These are phyloP conservation scores for Echeveria elegans DNA, from an alignment of 164 flowering plant species.

Conservation along the genomic window DNA sequence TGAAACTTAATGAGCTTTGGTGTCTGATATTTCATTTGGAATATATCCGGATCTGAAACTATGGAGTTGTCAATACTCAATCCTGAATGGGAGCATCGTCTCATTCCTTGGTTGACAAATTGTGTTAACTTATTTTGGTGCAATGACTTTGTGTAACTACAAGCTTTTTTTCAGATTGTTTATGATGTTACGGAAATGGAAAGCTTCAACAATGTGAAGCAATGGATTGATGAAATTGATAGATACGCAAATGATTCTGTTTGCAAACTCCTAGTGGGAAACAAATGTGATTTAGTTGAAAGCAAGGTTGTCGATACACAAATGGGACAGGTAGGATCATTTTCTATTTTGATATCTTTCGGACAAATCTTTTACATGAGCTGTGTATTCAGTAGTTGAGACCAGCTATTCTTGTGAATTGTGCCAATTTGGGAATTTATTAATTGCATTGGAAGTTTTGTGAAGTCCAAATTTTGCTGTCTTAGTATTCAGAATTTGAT, in stretches of 20 bases:
- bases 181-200: constrained; percentile 10
- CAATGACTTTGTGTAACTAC: neutral
- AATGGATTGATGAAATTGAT: constrained; percentile 10
- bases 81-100: neutral
- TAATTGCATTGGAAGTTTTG: neutral
- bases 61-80: neutral
- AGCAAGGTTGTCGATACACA: constrained; percentile 8
- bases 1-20: neutral
- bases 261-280: constrained; percentile 7
- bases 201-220: constrained; percentile 9
- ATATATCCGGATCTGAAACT: neutral
- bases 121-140: neutral
- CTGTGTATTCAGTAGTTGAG: neutral
- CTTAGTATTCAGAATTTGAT: neutral
- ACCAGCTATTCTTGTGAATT: neutral
- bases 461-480: neutral
- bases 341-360: neutral
- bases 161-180: constrained; percentile 7
- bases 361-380: neutral
- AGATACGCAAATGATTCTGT: constrained; percentile 5
- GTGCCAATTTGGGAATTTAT: neutral
- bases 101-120: neutral
- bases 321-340: constrained; percentile 5
- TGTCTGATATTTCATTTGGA: neutral
- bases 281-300: constrained; percentile 9